A percentile compares a stretch with the other conserved stretches of the same genome.
Evolutionary conservation across 495 filamentous ascomycete species (phyloP).

Genomic region (Podospora sp.): DNA sequence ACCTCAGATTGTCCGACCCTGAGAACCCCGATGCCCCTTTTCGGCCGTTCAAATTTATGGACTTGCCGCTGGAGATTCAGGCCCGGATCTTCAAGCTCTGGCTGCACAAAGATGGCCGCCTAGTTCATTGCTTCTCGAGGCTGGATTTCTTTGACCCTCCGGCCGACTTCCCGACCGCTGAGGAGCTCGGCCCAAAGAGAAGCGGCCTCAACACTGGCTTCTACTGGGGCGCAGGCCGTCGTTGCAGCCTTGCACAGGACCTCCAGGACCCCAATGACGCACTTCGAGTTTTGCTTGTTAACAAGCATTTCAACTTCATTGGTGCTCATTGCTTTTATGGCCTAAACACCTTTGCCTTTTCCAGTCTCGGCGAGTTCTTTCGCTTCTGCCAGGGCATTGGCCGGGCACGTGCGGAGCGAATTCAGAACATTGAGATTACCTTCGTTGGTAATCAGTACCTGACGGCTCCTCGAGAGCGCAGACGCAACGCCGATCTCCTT

Average conservation of each 20-base stretch:
- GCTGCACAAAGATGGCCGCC: constrained; percentile 28
- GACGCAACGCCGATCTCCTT: background rate
- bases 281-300: constrained; percentile 34
- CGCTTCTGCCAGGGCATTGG: constrained; percentile 44
- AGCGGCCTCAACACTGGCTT: constrained; percentile 35
- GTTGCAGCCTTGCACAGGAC: constrained; percentile 32
- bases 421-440: constrained; percentile 43
- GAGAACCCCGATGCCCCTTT: no score
- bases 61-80: constrained; percentile 35
- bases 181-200: constrained; percentile 13
- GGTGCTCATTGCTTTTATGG: constrained; percentile 46
- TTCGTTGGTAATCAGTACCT: constrained; percentile 34
- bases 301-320: constrained; percentile 38
- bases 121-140: constrained; percentile 45
- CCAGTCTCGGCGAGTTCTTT: constrained; percentile 44
- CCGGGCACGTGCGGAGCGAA: constrained; percentile 32
- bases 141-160: constrained; percentile 37
- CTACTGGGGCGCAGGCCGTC: constrained; percentile 30
- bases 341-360: constrained; percentile 49
- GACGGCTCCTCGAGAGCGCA: constrained; percentile 1
- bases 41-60: constrained; percentile 30
- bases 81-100: constrained; percentile 34
- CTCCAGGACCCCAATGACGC: constrained; percentile 29
- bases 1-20: background rate
- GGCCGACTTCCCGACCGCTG: constrained; percentile 20